Base-by-base conservation (phyloP, 345 rosid species). In the Hirschfeldia incana region DNA sequence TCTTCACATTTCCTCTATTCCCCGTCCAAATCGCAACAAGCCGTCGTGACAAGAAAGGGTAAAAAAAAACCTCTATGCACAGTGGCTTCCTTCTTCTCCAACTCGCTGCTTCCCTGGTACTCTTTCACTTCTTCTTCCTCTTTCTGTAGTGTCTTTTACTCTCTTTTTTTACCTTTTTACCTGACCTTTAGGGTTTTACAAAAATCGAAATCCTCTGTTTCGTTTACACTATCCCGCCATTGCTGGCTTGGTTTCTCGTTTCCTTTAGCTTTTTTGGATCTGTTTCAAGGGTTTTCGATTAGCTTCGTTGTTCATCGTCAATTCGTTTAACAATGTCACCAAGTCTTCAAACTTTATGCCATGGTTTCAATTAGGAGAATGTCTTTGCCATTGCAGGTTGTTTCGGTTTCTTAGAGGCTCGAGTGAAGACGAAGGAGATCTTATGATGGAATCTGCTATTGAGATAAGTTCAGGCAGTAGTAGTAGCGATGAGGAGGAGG, bases 71-170 rank as follows among this genome's bases (percentile, higher is more conserved):
- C 63, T 27, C 17, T 16, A 67, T 37, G 1, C 30, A 71, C 72
- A 36, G 53, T 66, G 78, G 75, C 78, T 63, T 79, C 78, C 5
- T 79, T 74, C 82, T 61, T 79, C 70, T 79, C 78, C 11, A 68
- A 68, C 66, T 79, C 75, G 51, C 59, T 74, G 26, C 71, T 69
- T 69, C 78, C 78, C 13, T 79, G 78, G 75, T 79, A 53, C 42
- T 16, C 34, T 65, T 34, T 17, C 58, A 28, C 16, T 6, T 29
- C 26, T 1, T 67, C 59, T 6, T 53, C 55, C 58, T 29, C 72
- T 28, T 17, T 29, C 72, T 28, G 12, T 21, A 7, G 11, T n/a
- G 1, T 76, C 1, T 55, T 32, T 71, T 51, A 34, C 32, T 34
- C 21, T 68, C n/a, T 69, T 66, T 60, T 58, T 46, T 42, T 42